Conservation (phyloP, 1,139 yeast species). For the Suzukiozyma palmioleophila region DNA sequence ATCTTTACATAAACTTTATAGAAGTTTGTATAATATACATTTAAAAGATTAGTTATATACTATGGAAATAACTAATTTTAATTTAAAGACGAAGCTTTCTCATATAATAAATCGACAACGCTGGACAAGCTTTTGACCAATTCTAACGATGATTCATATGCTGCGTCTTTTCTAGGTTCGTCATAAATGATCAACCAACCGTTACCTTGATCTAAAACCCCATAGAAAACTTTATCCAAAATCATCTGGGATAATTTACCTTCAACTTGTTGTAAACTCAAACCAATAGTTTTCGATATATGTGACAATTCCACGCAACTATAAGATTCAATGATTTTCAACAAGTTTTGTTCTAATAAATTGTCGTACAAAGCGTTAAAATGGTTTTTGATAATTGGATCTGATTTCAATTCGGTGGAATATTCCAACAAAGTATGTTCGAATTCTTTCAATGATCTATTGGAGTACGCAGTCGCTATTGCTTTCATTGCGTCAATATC, state of each 20-base stretch:
- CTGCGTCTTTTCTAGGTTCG: slow-evolving; percentile 83
- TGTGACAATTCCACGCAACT: slow-evolving; percentile 90
- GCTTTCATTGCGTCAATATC: slow-evolving; percentile 91
- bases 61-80: slow-evolving; percentile 15
- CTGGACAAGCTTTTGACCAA: slow-evolving; percentile 81
- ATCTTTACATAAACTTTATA: slow-evolving; percentile 7
- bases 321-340: slow-evolving; percentile 93
- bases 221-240: slow-evolving; percentile 87
- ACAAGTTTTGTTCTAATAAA: slow-evolving; percentile 84
- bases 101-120: slow-evolving; percentile 88
- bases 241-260: slow-evolving; percentile 96
- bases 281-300: slow-evolving; percentile 82
- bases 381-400: slow-evolving; percentile 86
- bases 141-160: slow-evolving; percentile 84
- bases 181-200: slow-evolving; percentile 95
- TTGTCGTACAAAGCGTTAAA: slow-evolving; percentile 92
- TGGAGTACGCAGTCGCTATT: slow-evolving; percentile 82
- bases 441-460: slow-evolving; percentile 87
- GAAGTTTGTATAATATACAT: neutral
- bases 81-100: slow-evolving; percentile 81
- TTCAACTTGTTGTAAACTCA: slow-evolving; percentile 85
- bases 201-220: slow-evolving; percentile 96
- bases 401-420: slow-evolving; percentile 74
- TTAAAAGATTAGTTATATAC: neutral
- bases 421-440: slow-evolving; percentile 74